Evolutionary conservation across 306 rosid genomes (phyloP).

Genomic region (Cicer yamashitae): DNA sequence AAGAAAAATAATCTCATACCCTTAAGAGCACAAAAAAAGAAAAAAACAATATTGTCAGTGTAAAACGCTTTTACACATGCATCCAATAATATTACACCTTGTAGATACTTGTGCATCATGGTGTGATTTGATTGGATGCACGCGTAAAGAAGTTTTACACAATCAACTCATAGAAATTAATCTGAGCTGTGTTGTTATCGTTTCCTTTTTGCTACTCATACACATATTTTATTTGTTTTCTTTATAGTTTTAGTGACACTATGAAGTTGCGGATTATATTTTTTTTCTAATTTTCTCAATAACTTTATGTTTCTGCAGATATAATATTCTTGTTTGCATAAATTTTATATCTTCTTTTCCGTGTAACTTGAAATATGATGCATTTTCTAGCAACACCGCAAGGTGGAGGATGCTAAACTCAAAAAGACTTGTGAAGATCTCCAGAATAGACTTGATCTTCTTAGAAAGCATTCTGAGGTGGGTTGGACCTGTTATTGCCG

Average conservation of each 20-base stretch:
- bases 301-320: constrained; percentile 22
- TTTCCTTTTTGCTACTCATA: constrained; percentile 15
- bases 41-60: background rate
- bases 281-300: constrained; percentile 32
- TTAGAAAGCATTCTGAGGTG: constrained; percentile 86
- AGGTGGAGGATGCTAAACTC: constrained; percentile 66
- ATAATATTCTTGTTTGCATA: constrained; percentile 36
- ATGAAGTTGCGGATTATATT: constrained; percentile 23
- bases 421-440: constrained; percentile 79
- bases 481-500: constrained; percentile 44
- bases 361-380: constrained; percentile 37
- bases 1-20: background rate
- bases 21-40: constrained; percentile 11
- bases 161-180: background rate
- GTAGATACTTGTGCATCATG: background rate
- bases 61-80: too few species aligned
- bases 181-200: constrained; percentile 26
- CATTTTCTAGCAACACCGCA: constrained; percentile 67
- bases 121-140: background rate
- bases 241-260: constrained; percentile 1
- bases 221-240: constrained; percentile 16
- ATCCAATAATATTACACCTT: too few species aligned
- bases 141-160: background rate
- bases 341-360: constrained; percentile 18
- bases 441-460: constrained; percentile 77